Percentiles rank a stretch among this genome's conserved stretches.
These are phyloP conservation scores for Aspergillus sp. DNA, from an alignment of 2,329 filamentous ascomycete species.

Conservation along the genomic window DNA sequence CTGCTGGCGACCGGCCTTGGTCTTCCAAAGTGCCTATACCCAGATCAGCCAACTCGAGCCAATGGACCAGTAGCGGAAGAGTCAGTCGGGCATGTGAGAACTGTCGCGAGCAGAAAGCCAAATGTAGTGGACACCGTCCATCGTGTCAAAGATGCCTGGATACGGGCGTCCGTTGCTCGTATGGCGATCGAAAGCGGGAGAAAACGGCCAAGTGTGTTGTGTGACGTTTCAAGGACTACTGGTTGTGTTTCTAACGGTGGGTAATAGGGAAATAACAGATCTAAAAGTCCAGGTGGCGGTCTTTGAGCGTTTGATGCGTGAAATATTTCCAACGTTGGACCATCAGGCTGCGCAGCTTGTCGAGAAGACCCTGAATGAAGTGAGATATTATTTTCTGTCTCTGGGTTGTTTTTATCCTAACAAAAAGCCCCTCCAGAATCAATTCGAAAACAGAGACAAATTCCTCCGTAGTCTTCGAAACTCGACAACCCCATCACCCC, in stretches of 20 bases:
- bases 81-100: constrained; percentile 40
- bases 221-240: constrained; percentile 1
- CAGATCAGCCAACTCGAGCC: constrained; percentile 16
- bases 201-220: constrained; percentile 36
- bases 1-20: constrained; percentile 10
- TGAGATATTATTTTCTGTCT: constrained; percentile 15
- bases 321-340: constrained; percentile 29
- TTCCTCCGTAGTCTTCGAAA: constrained; percentile 4
- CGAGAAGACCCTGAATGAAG: constrained; percentile 28
- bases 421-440: constrained; percentile 5
- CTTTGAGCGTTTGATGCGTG: constrained; percentile 30
- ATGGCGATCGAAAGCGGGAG: constrained; percentile 42
- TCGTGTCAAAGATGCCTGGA: constrained; percentile 40
- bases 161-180: constrained; percentile 35
- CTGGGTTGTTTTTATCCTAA: constrained; percentile 1
- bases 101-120: constrained; percentile 43
- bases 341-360: constrained; percentile 28
- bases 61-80: constrained; percentile 22
- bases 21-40: constrained; percentile 29
- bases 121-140: constrained; percentile 42
- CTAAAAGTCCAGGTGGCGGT: constrained; percentile 31
- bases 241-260: constrained; percentile 7
- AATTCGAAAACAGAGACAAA: constrained; percentile 6
- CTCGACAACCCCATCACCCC: constrained; percentile 6
- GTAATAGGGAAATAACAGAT: constrained; percentile 32